phyloP scores from a whole-genome alignment of 345 rosid species.

The Bruguiera sexangula region DNA sequence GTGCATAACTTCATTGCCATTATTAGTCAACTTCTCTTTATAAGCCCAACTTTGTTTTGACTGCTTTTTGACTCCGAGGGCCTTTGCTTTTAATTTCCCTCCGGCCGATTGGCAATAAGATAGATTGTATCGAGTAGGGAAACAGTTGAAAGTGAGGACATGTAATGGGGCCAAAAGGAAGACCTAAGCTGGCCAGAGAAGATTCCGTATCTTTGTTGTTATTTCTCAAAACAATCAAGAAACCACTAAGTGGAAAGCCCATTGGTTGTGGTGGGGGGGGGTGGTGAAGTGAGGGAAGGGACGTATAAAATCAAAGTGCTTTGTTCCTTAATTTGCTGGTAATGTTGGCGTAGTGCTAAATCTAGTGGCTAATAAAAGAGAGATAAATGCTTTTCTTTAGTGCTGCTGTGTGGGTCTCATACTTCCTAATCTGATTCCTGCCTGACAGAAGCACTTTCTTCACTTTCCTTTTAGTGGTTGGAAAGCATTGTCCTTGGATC shows the following conservation, averaged over 20 bases:
- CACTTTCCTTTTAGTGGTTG: background rate
- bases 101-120: slow-evolving; percentile 1
- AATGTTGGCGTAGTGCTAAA: background rate
- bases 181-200: slow-evolving; percentile 6
- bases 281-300: background rate
- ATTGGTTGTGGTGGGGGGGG: background rate
- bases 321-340: slow-evolving; percentile 11
- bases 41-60: slow-evolving; percentile 32
- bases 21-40: slow-evolving; percentile 32
- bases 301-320: background rate
- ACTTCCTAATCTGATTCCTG: slow-evolving; percentile 5
- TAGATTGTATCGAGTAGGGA: background rate
- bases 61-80: slow-evolving; percentile 17
- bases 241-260: slow-evolving; percentile 18
- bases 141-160: background rate
- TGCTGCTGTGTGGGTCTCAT: background rate
- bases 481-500: slow-evolving; percentile 15
- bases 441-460: slow-evolving; percentile 1
- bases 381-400: background rate
- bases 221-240: slow-evolving; percentile 9
- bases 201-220: slow-evolving; percentile 4
- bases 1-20: slow-evolving; percentile 26
- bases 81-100: slow-evolving; percentile 2
- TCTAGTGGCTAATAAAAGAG: background rate
- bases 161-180: slow-evolving; percentile 14